phyloP scores from a whole-genome alignment of 73 alveolate genomes.

The Paramecium sexaurelia region DNA sequence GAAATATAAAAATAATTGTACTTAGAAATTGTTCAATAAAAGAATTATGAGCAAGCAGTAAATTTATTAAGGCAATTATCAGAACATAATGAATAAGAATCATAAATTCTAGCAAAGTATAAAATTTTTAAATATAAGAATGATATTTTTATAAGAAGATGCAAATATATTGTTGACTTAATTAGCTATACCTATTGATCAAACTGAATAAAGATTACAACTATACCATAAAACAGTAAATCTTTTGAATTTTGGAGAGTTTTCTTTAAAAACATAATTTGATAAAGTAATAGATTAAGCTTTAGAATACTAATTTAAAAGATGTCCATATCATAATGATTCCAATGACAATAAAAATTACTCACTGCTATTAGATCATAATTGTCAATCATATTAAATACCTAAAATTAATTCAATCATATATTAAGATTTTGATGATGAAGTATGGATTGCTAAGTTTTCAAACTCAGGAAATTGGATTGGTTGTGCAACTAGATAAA shows the following conservation, averaged over 20 bases:
- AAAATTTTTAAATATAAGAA: neutral
- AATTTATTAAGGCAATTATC: neutral
- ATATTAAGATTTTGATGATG: slow-evolving; percentile 23
- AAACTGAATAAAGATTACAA: neutral
- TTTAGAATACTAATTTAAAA: neutral
- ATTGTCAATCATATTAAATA: neutral
- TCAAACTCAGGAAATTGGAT: neutral
- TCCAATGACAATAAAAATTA: neutral
- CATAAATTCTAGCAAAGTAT: slow-evolving; percentile 3
- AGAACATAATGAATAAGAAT: neutral
- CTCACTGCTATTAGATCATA: neutral
- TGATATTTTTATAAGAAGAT: neutral
- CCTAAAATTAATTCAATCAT: neutral
- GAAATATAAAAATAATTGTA: slow-evolving; percentile 18
- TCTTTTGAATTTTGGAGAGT: neutral
- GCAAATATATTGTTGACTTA: neutral
- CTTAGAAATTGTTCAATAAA: neutral
- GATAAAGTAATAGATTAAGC: slow-evolving; percentile 7
- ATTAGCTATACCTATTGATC: neutral
- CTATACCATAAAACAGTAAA: neutral
- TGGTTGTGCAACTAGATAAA: slow-evolving; percentile 44
- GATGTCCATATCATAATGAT: slow-evolving; percentile 31
- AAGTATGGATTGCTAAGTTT: slow-evolving; percentile 44
- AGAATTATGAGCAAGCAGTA: neutral
- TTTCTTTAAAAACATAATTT: slow-evolving; percentile 15